Conservation (phyloP, 768 basidiomycete genomes). For the Cyathus striatus region DNA sequence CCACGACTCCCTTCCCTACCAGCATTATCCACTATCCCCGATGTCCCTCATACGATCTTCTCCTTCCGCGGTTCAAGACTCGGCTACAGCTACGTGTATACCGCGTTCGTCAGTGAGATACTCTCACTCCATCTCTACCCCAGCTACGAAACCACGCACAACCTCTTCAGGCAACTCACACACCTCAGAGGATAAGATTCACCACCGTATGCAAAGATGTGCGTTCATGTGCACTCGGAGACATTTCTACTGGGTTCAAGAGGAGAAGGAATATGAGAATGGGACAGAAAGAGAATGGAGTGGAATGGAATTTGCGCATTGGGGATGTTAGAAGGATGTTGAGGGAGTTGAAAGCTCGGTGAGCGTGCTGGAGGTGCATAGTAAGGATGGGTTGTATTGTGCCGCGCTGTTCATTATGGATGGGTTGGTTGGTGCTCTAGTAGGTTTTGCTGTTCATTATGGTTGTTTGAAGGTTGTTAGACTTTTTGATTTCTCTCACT, state of each 20-base stretch:
- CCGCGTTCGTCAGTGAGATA: no score
- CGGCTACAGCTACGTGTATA: no score
- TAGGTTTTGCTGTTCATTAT: no score
- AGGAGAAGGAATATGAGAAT: slow-evolving; percentile 13
- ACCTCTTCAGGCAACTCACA: not conserved
- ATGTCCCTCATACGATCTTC: no score
- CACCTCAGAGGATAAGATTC: no score
- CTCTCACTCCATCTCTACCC: no score
- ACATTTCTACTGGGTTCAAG: not conserved
- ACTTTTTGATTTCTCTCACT: not conserved
- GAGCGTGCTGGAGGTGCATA: not conserved
- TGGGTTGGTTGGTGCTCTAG: no score
- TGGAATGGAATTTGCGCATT: slow-evolving; percentile 33
- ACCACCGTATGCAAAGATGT: not conserved
- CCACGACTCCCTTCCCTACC: not conserved
- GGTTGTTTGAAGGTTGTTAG: no score
- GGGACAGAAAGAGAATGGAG: slow-evolving; percentile 32
- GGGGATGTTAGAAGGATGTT: slow-evolving; percentile 23
- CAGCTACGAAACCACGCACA: no score
- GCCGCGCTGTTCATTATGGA: not conserved
- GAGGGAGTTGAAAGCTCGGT: slow-evolving; percentile 19
- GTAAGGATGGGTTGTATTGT: not conserved
- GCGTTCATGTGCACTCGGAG: no score
- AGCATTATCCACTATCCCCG: not conserved
- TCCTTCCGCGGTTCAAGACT: no score